These are phyloP conservation scores for Colletotrichum endophyticum DNA, from an alignment of 2,329 filamentous ascomycete species.

Conservation along the genomic window DNA sequence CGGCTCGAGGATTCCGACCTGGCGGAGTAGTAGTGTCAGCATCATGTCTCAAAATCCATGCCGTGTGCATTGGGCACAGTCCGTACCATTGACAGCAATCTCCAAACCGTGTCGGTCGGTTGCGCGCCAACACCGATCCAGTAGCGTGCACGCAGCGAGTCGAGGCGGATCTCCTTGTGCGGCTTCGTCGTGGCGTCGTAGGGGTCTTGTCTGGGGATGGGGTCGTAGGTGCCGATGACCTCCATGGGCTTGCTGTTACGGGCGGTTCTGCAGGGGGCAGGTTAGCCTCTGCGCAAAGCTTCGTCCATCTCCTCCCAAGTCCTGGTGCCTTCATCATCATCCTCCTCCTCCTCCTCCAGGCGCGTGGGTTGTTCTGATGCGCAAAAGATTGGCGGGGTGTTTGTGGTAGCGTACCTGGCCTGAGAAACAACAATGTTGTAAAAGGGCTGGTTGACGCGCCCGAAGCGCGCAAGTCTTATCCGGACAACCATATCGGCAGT, in stretches of 20 bases:
- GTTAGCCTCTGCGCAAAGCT: not conserved
- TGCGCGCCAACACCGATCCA: slow-evolving; percentile 98
- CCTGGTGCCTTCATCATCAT: not conserved
- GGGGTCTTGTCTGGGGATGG: slow-evolving; percentile 65
- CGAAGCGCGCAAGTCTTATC: slow-evolving; percentile 93
- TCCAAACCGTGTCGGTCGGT: slow-evolving; percentile 88
- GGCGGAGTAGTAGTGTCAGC: not conserved
- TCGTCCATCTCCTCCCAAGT: not conserved
- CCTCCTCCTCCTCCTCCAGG: not conserved
- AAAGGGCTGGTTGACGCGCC: slow-evolving; percentile 84
- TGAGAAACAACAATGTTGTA: slow-evolving; percentile 98
- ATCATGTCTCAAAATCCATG: not conserved
- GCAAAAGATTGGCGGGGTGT: not conserved
- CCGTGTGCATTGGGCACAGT: not conserved
- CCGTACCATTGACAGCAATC: slow-evolving; percentile 79
- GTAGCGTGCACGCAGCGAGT: slow-evolving; percentile 82
- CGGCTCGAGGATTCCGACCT: slow-evolving; percentile 47
- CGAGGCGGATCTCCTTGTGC: slow-evolving; percentile 92
- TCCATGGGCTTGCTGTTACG: slow-evolving; percentile 89
- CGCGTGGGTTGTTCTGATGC: not conserved
- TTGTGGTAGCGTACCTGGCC: slow-evolving; percentile 68
- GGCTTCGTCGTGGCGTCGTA: slow-evolving; percentile 68
- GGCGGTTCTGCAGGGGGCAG: slow-evolving; percentile 66
- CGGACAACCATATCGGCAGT: slow-evolving; percentile 77
- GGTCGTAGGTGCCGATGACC: slow-evolving; percentile 83